Evolutionary conservation across 2,329 filamentous ascomycete genomes (phyloP), one percentile per base, ranked within the genome.

Genomic region (Colletotrichum musae): DNA sequence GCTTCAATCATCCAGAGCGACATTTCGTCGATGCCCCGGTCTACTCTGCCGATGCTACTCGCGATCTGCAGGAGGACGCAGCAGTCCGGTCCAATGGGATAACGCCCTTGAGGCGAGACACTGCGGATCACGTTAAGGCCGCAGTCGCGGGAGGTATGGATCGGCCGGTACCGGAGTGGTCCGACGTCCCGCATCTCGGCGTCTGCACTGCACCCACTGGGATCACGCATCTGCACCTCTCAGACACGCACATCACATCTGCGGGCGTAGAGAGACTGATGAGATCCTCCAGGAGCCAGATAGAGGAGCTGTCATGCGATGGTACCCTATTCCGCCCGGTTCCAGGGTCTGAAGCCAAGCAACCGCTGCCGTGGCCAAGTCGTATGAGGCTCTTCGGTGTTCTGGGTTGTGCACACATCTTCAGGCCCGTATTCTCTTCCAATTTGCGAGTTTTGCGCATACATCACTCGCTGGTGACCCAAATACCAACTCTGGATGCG

Each of bases 391-490:
- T 88, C 2, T 73, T 75, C 32, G 87, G 87, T 16, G 76, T 86
- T 7, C 72, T 86, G 10, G 84, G 84, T 7, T 78, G 79, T 5
- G 78, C 83, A 0, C 81, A 88, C 72, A 71, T 86, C 9, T 84
- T 89, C 63, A 82, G 88, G 0, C 87, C 88, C 0, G 83, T 86
- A 0, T 78, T 86, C 58, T 87, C 86, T 1, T 84, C 85, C 1
- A 87, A 87, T 70, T 78, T 91, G 5, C 83, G 85, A 39, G 79
- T 79, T 1, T 77, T 91, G 2, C 83, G 85, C 13, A 79, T 89
- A 6, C 89, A 91, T 59, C 89, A 91, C 74, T 91, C 88, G 0
- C 72, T 90, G 2, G 83, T 91, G 6, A 91, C 89, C 0, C 82
- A 84, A 48, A 80, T 88, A 9, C 86, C 85, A 2, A 84, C 83